phyloP scores from a whole-genome alignment of 768 basidiomycete species.

The Strobilomyces echinocephalus region DNA sequence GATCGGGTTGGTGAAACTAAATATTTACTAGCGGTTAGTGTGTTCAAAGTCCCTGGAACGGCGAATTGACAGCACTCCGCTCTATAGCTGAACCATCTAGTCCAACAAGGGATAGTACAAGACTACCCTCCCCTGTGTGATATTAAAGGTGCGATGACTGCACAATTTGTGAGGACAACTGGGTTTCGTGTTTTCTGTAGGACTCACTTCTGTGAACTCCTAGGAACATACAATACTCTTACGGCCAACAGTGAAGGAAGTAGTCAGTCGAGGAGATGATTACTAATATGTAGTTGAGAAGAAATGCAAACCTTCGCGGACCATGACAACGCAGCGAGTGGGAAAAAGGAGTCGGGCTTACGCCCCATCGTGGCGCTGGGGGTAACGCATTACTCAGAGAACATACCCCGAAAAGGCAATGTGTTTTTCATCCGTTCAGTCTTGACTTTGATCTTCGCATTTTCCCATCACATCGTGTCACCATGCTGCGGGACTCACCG shows the following conservation, averaged over 20 bases:
- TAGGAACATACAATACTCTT: conserved; percentile 87
- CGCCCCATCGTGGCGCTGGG: not conserved
- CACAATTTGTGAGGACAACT: conserved; percentile 68
- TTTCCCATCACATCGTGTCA: not conserved
- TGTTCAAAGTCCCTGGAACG: not conserved
- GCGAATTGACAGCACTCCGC: not conserved
- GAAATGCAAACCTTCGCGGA: not conserved
- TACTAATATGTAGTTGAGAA: conserved; percentile 41
- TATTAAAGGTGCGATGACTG: conserved; percentile 82
- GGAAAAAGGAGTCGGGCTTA: not conserved
- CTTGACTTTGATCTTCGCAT: not conserved
- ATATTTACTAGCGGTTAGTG: conserved; percentile 80
- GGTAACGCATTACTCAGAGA: not conserved
- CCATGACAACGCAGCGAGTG: not conserved
- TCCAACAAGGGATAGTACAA: conserved; percentile 80
- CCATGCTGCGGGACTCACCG: conserved; percentile 25
- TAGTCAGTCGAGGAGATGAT: conserved; percentile 80
- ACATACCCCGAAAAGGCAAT: conserved; percentile 24
- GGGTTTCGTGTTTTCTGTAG: not conserved
- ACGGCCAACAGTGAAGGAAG: conserved; percentile 80
- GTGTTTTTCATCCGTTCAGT: not conserved
- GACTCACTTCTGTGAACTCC: conserved; percentile 14
- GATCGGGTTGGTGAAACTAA: conserved; percentile 90
- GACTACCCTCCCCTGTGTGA: conserved; percentile 94
- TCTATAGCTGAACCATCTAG: conserved; percentile 79